Evolutionary conservation across 768 basidiomycete species (phyloP), one percentile per base, ranked within the genome.

Genomic region (Auriscalpium vulgare): DNA sequence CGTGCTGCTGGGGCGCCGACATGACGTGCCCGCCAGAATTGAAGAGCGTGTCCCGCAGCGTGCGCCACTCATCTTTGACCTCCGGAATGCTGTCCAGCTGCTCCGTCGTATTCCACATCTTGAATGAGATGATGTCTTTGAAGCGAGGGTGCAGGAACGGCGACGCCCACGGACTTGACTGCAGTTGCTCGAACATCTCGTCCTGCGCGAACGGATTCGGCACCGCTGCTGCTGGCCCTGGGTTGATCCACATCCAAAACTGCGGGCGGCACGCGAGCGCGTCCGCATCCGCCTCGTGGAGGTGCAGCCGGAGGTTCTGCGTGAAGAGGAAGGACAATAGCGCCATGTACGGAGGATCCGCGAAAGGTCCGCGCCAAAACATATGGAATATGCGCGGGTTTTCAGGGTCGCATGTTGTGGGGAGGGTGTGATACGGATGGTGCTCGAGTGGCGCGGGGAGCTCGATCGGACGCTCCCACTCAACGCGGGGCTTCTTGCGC

Each of bases 331-430:
- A 99, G n/a, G 94, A 97, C 21, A 95, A 75, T 47, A 97, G 77
- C 1, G 95, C 92, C 56, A 93, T 82, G 76, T 99, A 98, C 2
- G 97, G 97, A 69, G 97, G 97, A 76, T 99, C 97, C 7, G 94
- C 97, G 75, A 99, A 97, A 1, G 92, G 87, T 0, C 97, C 95
- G 1, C 94, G 90, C 95, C 97, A 98, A 76, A 97, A 99, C 86
- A 97, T 97, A 71, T 99, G 97, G 77, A 95, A 98, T 35, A 97
- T 72, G 37, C 89, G 83, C 7, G 93, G 88, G 64, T 87, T 83
- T 60, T 91, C 86, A 0, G 85, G 79, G 65, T 95, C 91, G 70
- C 97, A 99, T 1, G 84, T 77, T 1, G 73, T 68, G 2, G 78
- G 68, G 40, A 82, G 76, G 53, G 78, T 78, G 17, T 83, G 76